These are phyloP conservation scores for Paramecium tetraurelia DNA, from an alignment of 73 alveolate species.

Conservation along the genomic window DNA sequence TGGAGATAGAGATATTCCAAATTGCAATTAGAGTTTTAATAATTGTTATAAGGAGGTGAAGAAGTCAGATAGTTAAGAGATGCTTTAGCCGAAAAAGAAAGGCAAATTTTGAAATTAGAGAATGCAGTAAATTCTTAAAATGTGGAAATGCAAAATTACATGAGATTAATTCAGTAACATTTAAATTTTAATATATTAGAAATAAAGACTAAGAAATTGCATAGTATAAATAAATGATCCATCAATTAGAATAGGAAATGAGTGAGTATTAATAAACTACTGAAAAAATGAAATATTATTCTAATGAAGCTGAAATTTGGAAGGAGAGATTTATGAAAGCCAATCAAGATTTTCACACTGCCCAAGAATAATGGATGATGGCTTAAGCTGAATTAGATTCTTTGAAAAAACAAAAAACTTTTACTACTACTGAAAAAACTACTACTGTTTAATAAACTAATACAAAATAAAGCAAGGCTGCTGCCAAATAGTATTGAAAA, in stretches of 20 bases:
- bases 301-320: conserved; percentile 23
- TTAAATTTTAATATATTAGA: background rate
- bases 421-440: background rate
- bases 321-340: conserved; percentile 19
- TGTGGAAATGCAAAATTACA: background rate
- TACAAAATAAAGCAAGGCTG: background rate
- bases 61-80: conserved; percentile 41
- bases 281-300: background rate
- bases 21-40: background rate
- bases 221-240: background rate
- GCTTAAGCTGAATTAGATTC: conserved; percentile 44
- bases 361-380: background rate
- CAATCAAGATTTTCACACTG: background rate
- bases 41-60: background rate
- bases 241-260: background rate
- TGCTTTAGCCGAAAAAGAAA: background rate
- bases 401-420: background rate
- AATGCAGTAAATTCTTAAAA: background rate
- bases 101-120: background rate
- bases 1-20: conserved; percentile 17
- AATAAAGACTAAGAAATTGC: background rate
- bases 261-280: background rate
- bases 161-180: background rate
- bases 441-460: background rate
- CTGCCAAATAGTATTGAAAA: too few relatives aligned